Percentiles rank a stretch among this genome's conserved stretches.
Evolutionary conservation across 2,329 filamentous ascomycete species (phyloP).

Genomic region (Fusarium zealandicum): DNA sequence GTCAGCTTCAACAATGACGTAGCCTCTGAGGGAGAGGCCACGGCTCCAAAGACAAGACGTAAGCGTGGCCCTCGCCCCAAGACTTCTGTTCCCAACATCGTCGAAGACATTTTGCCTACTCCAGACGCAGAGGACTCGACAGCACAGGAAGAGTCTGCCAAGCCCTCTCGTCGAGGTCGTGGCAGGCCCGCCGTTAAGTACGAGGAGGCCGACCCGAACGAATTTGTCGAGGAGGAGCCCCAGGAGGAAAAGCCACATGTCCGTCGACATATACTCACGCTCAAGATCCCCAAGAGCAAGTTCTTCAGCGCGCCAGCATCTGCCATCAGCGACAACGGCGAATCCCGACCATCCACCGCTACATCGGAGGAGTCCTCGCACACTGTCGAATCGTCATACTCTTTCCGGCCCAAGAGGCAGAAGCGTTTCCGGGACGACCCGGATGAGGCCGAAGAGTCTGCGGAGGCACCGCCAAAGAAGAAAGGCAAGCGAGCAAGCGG

Average conservation of each 20-base stretch:
- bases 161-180: constrained; percentile 39
- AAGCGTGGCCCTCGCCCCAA: constrained; percentile 43
- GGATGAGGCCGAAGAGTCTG: constrained; percentile 49
- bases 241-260: constrained; percentile 40
- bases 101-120: constrained; percentile 38
- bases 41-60: constrained; percentile 42
- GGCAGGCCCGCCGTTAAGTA: constrained; percentile 39
- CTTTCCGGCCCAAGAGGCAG: constrained; percentile 62
- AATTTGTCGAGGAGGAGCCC: constrained; percentile 41
- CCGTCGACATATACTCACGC: constrained; percentile 45
- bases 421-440: constrained; percentile 61
- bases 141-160: constrained; percentile 30
- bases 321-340: constrained; percentile 51
- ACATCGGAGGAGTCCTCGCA: constrained; percentile 60
- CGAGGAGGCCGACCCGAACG: constrained; percentile 42
- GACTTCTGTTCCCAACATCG: constrained; percentile 31
- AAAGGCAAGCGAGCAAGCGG: constrained; percentile 42
- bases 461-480: constrained; percentile 51
- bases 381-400: constrained; percentile 59
- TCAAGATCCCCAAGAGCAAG: constrained; percentile 52
- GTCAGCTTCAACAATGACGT: constrained; percentile 47
- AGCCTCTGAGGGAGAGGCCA: constrained; percentile 44
- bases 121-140: constrained; percentile 28
- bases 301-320: constrained; percentile 50
- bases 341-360: constrained; percentile 60